phyloP scores from a whole-genome alignment of 768 basidiomycete genomes.

The Erythrobasidium yunnanense region DNA sequence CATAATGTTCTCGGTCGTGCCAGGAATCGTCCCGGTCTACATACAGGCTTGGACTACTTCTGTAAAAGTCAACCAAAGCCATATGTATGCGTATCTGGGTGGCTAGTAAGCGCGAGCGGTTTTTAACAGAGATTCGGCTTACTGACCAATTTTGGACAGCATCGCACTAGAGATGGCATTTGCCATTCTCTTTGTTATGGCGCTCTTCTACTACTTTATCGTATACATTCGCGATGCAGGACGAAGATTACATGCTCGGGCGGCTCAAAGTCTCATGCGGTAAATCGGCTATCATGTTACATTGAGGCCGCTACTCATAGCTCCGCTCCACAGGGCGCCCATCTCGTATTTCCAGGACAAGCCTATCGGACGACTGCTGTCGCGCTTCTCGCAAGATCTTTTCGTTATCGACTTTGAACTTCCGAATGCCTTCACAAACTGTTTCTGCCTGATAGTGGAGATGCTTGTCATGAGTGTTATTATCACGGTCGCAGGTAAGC shows the following conservation, averaged over 20 bases:
- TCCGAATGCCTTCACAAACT: background rate
- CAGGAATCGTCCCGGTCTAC: background rate
- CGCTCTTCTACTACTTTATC: conserved; percentile 3
- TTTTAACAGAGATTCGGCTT: background rate
- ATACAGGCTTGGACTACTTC: conserved; percentile 18
- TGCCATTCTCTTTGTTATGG: background rate
- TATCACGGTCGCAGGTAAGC: background rate
- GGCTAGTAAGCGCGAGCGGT: conserved; percentile 11
- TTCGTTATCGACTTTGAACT: conserved; percentile 22
- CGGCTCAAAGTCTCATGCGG: background rate
- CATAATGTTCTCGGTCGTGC: background rate
- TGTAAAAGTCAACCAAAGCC: background rate
- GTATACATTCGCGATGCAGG: background rate
- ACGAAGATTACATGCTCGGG: conserved; percentile 1
- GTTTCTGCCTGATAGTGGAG: background rate
- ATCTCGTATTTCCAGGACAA: conserved; percentile 19
- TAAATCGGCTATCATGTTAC: background rate
- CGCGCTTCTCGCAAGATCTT: conserved; percentile 24
- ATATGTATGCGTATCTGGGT: conserved; percentile 8
- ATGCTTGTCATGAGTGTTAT: conserved; percentile 10
- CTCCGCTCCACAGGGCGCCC: background rate
- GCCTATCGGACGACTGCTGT: conserved; percentile 14
- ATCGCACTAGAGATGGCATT: conserved; percentile 12
- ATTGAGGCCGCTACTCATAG: background rate
- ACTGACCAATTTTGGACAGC: background rate